Base-by-base conservation (phyloP, 495 filamentous ascomycete species). In the Talaromyces proteolyticus region DNA sequence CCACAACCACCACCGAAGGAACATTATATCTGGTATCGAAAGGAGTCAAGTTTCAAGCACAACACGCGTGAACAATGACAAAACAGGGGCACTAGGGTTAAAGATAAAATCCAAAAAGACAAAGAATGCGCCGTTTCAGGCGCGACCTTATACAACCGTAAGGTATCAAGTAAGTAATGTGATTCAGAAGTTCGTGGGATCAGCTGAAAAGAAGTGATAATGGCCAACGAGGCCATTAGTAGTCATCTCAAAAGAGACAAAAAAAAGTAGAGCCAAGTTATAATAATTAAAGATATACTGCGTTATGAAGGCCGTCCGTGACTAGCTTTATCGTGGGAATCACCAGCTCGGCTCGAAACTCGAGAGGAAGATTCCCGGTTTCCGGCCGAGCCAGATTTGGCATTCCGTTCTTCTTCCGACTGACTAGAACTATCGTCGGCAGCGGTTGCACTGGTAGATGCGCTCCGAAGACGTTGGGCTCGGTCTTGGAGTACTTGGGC, bases 401-500 rank as follows among this genome's bases (percentile, higher is more conserved):
- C 56, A 22, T 72, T 74, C 21, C 68, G 65, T 43, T 77, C 74
- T 49, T 77, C 74, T 45, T 77, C 74, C 18, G 73, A 75, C 52
- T 75, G 75, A 54, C 75, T 77, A 6, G 73, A 74, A 59, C 75
- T 78, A 49, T 77, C 74, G 47, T 75, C 74, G 14, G 65, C 71
- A 17, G 57, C 57, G 18, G 59, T 53, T 26, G 50, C 42, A 24
- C 18, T 20, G 25, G 65, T 62, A 8, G 69, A 66, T 39, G 63
- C 66, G 42, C 68, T 76, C 48, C 70, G 72, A 43, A 76, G 60
- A 40, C 69, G 67, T 53, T 74, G 66, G 7, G 72, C 72, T 6
- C 68, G 65, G 42, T 74, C 65, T 48, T 72, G 68, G 23, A 77
- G 66, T 66, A 75, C 79, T 62, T 77, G 74, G 42, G 82, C 89